These are phyloP conservation scores for Alternaria sp. DNA, from an alignment of 2,329 filamentous ascomycete genomes.

Conservation along the genomic window DNA sequence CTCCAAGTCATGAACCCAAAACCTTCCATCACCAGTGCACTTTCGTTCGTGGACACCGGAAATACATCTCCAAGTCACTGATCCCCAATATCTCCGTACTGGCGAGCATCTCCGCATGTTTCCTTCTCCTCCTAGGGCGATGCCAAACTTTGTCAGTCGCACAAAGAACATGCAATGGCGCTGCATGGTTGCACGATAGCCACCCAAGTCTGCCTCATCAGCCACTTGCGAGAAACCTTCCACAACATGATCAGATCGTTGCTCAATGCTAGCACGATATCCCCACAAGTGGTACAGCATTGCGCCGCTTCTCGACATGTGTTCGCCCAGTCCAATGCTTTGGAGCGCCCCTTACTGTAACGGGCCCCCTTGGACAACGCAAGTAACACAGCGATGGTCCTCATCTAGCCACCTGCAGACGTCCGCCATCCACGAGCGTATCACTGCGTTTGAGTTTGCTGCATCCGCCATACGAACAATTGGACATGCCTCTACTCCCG, in stretches of 20 bases:
- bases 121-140: conserved; percentile 11
- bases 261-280: conserved; percentile 24
- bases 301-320: conserved; percentile 31
- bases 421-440: conserved; percentile 1
- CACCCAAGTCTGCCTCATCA: conserved; percentile 12
- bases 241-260: conserved; percentile 24
- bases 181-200: conserved; percentile 16
- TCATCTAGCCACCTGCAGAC: conserved; percentile 14
- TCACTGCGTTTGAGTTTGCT: conserved; percentile 19
- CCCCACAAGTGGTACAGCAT: conserved; percentile 38
- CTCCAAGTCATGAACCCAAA: conserved; percentile 5
- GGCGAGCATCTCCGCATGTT: conserved; percentile 25
- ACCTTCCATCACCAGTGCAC: neutral
- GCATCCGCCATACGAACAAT: conserved; percentile 13
- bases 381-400: conserved; percentile 9
- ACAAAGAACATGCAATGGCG: conserved; percentile 17
- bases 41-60: neutral
- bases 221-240: conserved; percentile 24
- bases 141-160: conserved; percentile 11
- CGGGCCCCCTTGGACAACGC: conserved; percentile 1
- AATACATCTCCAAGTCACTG: neutral
- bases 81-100: neutral
- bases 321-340: conserved; percentile 17
- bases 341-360: conserved; percentile 17
- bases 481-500: neutral